Conservation (phyloP, 2,329 filamentous ascomycete species). For the Fusarium stilboides region DNA sequence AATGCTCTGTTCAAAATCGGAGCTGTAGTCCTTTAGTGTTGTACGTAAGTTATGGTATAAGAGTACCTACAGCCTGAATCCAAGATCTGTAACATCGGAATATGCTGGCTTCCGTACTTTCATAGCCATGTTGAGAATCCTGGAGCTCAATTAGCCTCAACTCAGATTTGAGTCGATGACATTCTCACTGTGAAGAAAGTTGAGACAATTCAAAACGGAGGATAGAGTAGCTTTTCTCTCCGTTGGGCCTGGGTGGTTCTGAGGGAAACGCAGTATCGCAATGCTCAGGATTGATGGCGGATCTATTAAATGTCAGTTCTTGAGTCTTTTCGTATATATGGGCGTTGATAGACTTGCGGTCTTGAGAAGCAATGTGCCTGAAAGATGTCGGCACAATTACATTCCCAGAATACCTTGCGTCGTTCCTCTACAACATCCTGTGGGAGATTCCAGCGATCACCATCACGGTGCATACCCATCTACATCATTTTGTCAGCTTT, state of each 20-base stretch:
- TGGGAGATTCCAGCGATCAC: conserved; percentile 11
- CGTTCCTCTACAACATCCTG: conserved; percentile 8
- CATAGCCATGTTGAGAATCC: conserved; percentile 17
- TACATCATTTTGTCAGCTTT: not conserved
- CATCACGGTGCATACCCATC: conserved; percentile 15
- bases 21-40: not conserved
- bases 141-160: not conserved
- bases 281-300: conserved; percentile 13
- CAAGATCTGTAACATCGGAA: conserved; percentile 7
- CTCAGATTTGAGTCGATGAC: not conserved
- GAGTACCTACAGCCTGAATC: conserved; percentile 4
- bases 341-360: not conserved
- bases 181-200: conserved; percentile 6
- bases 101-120: conserved; percentile 11
- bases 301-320: not conserved
- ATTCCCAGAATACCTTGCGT: conserved; percentile 12
- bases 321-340: no score
- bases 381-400: conserved; percentile 8
- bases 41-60: not conserved
- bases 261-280: conserved; percentile 15
- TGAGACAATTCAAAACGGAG: conserved; percentile 10
- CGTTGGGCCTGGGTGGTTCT: conserved; percentile 2
- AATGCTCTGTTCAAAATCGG: conserved; percentile 2
- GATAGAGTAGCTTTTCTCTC: conserved; percentile 11
- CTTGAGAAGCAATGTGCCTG: conserved; percentile 12